Conservation (phyloP, 371 early-diverging fungal species). For the Syncephalastrum racemosum region DNA sequence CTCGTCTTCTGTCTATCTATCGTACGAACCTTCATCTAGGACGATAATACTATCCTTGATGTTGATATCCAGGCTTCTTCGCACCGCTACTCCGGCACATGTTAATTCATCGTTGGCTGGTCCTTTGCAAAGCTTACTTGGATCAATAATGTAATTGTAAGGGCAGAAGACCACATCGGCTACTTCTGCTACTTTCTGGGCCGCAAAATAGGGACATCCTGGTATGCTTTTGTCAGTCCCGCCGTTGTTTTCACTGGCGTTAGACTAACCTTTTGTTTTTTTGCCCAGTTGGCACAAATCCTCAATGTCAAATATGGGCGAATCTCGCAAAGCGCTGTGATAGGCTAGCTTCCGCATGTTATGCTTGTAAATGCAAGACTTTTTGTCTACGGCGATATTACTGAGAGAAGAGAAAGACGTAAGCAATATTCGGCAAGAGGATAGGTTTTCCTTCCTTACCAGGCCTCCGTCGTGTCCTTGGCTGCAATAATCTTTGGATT, state of each 20-base stretch:
- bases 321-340: too few relatives aligned
- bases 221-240: neutral
- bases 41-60: constrained; percentile 72
- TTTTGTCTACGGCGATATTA: too few relatives aligned
- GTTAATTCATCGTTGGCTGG: neutral
- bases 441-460: constrained; percentile 20
- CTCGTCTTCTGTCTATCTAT: constrained; percentile 32
- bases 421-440: too few relatives aligned
- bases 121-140: constrained; percentile 29
- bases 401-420: too few relatives aligned
- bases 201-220: constrained; percentile 85
- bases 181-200: constrained; percentile 52
- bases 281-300: constrained; percentile 62
- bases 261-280: constrained; percentile 22
- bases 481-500: constrained; percentile 40
- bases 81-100: constrained; percentile 34
- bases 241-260: neutral
- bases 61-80: constrained; percentile 60
- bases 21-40: constrained; percentile 80
- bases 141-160: constrained; percentile 91
- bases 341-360: too few relatives aligned
- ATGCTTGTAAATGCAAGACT: too few relatives aligned
- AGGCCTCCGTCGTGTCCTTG: constrained; percentile 46
- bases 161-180: constrained; percentile 90
- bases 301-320: constrained; percentile 62